A percentile compares a stretch with the other conserved stretches of the same genome.
Conservation (phyloP, 768 basidiomycete genomes). For the Pholiota molesta region DNA sequence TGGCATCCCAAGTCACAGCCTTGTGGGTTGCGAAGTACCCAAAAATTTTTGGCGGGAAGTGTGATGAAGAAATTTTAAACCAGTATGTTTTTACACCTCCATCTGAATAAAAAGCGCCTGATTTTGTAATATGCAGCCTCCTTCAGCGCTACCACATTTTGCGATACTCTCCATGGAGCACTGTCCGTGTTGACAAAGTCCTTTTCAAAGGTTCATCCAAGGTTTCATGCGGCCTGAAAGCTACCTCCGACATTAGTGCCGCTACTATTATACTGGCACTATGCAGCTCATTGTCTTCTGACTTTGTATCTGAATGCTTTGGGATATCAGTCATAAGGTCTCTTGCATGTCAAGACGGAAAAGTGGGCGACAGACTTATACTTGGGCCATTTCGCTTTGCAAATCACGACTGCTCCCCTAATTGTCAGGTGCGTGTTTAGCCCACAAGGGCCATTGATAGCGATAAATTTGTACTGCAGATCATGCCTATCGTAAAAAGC, state of each 20-base stretch:
- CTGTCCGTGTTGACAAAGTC: slow-evolving; percentile 1
- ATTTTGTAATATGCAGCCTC: not conserved
- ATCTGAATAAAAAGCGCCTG: not conserved
- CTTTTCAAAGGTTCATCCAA: not conserved
- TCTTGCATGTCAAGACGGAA: not conserved
- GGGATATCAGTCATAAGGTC: slow-evolving; percentile 1
- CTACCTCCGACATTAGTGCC: not conserved
- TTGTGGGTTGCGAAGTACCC: not conserved
- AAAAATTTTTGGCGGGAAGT: not conserved
- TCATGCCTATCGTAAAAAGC: not conserved
- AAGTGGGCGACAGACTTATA: not conserved
- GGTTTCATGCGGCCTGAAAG: slow-evolving; percentile 1
- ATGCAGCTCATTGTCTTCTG: slow-evolving; percentile 7
- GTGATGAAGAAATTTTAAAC: not conserved
- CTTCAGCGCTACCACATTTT: slow-evolving; percentile 4
- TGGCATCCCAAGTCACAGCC: no score
- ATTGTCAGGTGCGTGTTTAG: slow-evolving; percentile 3
- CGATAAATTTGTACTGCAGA: not conserved
- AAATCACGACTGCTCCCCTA: slow-evolving; percentile 9
- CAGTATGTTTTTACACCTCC: not conserved
- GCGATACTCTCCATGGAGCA: not conserved
- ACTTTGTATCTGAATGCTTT: not conserved
- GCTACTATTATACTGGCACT: not conserved
- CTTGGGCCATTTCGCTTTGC: slow-evolving; percentile 5
- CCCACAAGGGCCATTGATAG: not conserved